Conservation (phyloP, 1,139 yeast species). For the Scheffersomyces segobiensis region DNA sequence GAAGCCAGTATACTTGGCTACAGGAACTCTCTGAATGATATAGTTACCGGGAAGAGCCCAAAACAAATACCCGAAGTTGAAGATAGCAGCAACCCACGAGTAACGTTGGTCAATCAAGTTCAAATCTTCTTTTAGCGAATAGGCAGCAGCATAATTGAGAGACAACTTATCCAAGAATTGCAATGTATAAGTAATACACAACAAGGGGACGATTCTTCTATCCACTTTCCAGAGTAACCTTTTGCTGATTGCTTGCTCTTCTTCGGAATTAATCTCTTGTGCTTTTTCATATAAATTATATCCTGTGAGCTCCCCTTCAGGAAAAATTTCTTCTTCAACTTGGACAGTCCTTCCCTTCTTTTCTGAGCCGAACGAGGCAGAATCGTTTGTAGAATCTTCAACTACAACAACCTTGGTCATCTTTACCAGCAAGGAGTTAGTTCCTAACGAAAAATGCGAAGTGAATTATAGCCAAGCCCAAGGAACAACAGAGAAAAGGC, state of each 20-base stretch:
- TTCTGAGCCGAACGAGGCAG: neutral
- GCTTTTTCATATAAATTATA: slow-evolving; percentile 31
- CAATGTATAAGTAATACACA: slow-evolving; percentile 47
- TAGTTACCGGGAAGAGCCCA: slow-evolving; percentile 56
- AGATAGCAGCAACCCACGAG: slow-evolving; percentile 60
- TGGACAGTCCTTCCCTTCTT: neutral
- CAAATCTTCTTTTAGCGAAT: slow-evolving; percentile 23
- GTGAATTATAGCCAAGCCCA: neutral
- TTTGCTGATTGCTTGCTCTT: slow-evolving; percentile 20
- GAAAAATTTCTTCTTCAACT: neutral
- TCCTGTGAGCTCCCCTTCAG: slow-evolving; percentile 22
- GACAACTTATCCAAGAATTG: slow-evolving; percentile 53
- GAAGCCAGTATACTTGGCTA: slow-evolving; percentile 50
- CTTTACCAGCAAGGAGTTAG: slow-evolving; percentile 1
- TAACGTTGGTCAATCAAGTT: slow-evolving; percentile 22
- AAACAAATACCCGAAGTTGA: slow-evolving; percentile 52
- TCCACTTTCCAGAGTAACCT: slow-evolving; percentile 41
- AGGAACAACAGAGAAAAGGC: neutral
- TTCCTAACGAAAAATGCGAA: neutral
- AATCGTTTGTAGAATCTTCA: neutral
- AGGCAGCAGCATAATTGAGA: slow-evolving; percentile 33
- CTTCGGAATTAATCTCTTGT: slow-evolving; percentile 26
- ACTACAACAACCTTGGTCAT: neutral
- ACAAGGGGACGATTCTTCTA: slow-evolving; percentile 39
- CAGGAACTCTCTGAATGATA: slow-evolving; percentile 52